Evolutionary conservation across 2,329 filamentous ascomycete genomes (phyloP), one percentile per base, ranked within the genome.

Genomic region (Rhytidhysteron rufulum): DNA sequence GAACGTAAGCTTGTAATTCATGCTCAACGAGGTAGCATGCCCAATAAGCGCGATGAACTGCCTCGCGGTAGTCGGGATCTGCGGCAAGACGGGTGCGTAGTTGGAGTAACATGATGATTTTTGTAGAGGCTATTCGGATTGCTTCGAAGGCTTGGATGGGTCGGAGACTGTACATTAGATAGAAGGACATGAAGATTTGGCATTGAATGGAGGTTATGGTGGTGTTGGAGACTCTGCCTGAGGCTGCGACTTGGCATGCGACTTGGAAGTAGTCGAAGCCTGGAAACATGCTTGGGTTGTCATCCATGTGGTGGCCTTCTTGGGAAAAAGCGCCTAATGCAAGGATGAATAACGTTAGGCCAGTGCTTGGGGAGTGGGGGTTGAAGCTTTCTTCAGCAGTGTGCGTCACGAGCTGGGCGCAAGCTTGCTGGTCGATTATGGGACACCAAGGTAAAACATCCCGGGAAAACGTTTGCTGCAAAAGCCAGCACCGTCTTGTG

Each of bases 11-110:
- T 9, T 25, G 10, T n/a, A 36, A 21, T 19, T 22, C 34, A 21
- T 27, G 4, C 20, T 24, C 24, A 21, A 36, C 15, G 19, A 22
- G 21, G 19, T 17, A 36, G 34, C 34, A 36, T 9, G 20, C 16
- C 34, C 34, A 36, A 17, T 24, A 36, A 21, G 34, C 34, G 34
- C 34, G 34, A 21, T 36, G 34, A 21, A 9, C 21, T n/a, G 34
- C 4, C n/a, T 36, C 34, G 6, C 18, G 34, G 7, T 21, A 17
- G 9, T 27, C 18, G 19, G 4, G 18, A 21, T 36, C 16, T 7
- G 5, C 20, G 4, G 4, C 20, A 21, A 36, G 15, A n/a, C 34
- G 34, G 19, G 15, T 27, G n/a, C 24, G 19, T 17, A 27, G 19
- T 17, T 36, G 16, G 19, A 36, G 34, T 11, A 36, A 15, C 18